Evolutionary conservation across 768 basidiomycete genomes (phyloP).

Genomic region (Serendipita vermifera): DNA sequence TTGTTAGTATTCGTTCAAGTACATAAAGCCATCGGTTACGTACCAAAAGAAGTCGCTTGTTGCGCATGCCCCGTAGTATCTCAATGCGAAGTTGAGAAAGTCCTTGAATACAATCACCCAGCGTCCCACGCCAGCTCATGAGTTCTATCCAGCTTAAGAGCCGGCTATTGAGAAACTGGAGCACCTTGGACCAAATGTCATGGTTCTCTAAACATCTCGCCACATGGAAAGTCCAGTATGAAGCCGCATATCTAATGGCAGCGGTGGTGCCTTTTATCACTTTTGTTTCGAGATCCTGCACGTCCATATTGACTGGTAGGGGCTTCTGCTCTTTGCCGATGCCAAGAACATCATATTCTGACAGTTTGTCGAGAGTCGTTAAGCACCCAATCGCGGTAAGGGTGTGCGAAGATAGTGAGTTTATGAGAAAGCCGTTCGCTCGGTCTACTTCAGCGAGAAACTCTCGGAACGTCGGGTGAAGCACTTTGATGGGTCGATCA

Average conservation of each 20-base stretch:
- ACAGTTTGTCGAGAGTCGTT: neutral
- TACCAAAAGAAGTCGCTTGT: neutral
- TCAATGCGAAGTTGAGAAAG: neutral
- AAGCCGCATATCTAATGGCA: neutral
- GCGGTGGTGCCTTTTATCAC: neutral
- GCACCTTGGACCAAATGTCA: neutral
- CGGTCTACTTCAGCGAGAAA: neutral
- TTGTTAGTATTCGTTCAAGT: too few relatives aligned
- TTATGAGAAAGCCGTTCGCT: neutral
- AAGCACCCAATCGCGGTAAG: neutral
- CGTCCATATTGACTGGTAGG: neutral
- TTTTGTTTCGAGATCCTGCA: neutral
- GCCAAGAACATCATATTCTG: neutral
- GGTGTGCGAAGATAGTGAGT: neutral
- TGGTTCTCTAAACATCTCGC: neutral
- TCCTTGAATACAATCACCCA: neutral
- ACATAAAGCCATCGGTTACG: neutral
- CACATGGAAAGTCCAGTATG: neutral
- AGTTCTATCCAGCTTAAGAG: neutral
- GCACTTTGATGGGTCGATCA: slow-evolving; percentile 5
- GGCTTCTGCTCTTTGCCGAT: neutral
- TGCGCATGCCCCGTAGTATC: neutral
- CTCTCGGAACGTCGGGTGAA: slow-evolving; percentile 6
- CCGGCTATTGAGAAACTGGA: neutral
- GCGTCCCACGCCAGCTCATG: neutral